Base-by-base conservation (phyloP, 2,329 filamentous ascomycete species). In the Fusarium ramigenum region DNA sequence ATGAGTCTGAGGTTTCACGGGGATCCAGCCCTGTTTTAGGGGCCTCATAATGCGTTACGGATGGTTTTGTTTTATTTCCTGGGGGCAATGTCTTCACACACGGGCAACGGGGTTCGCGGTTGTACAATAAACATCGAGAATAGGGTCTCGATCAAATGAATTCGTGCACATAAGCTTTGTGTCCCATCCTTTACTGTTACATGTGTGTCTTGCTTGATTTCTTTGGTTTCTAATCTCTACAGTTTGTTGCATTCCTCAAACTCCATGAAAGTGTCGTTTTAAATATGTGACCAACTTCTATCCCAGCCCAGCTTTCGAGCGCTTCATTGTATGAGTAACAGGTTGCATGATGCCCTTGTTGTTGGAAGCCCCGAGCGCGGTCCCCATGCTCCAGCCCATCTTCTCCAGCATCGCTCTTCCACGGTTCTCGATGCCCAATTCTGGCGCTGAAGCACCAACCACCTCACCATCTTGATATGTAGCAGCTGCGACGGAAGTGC, bases 331-430 rank as follows among this genome's bases (percentile, higher is more conserved):
- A 73, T 97, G 95, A 32, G 91, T 88, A 30, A 99, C 93, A 1
- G 96, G 96, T 69, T 94, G 90, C 72, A 97, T 83, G 59, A 97
- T 96, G 37, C 96, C 96, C 81, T 96, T 93, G 81, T 97, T 97
- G 72, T 97, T 91, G 3, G 86, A 80, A 16, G 93, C 90, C 59
- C 96, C 96, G 2, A 99, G 87, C 4, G 93, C 93, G 79, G 92
- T 97, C 9, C 96, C 96, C 59, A 88, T 92, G 69, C 89, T 93
- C 95, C 96, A 99, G 7, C 96, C 96, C 96, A 98, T 98, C 83
- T 96, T 98, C 84, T 97, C 94, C 72, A 99, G 84, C 90, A 99
- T 93, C 7, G 91, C 90, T 57, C 94, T 89, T 16, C 96, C 96
- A 74, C 90, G 94, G 80, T 97, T 98, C 60, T 93, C 93, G 9